Conservation (phyloP, 495 filamentous ascomycete genomes). For the Pyrenula massariospora region DNA sequence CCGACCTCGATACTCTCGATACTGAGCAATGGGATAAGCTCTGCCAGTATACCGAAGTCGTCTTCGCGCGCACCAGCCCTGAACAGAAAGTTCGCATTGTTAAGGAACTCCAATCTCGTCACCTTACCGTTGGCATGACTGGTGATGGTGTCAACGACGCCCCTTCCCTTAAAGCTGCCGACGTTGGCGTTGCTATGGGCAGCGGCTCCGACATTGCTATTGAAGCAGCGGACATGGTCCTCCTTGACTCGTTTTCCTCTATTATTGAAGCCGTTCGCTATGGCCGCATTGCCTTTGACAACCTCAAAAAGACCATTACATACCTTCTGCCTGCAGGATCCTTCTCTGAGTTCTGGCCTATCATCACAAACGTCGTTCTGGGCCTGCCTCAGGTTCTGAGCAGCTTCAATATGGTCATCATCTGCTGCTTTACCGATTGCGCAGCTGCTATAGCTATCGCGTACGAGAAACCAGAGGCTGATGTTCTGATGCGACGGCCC, state of each 20-base stretch:
- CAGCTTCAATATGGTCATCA: slow-evolving; percentile 59
- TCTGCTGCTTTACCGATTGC: slow-evolving; percentile 56
- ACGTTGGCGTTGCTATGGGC: slow-evolving; percentile 41
- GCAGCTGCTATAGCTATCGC: slow-evolving; percentile 50
- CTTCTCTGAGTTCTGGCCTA: slow-evolving; percentile 62
- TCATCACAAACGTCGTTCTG: slow-evolving; percentile 55
- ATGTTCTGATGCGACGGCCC: slow-evolving; percentile 48
- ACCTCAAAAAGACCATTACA: slow-evolving; percentile 42
- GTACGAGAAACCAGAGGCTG: slow-evolving; percentile 60
- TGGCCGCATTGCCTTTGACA: slow-evolving; percentile 45
- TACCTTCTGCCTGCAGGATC: slow-evolving; percentile 51
- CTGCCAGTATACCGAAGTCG: slow-evolving; percentile 50
- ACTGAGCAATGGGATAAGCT: slow-evolving; percentile 45
- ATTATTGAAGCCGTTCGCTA: slow-evolving; percentile 55
- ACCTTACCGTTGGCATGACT: slow-evolving; percentile 38
- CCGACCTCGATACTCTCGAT: slow-evolving; percentile 44
- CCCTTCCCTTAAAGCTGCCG: slow-evolving; percentile 40
- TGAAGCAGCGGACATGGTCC: slow-evolving; percentile 59
- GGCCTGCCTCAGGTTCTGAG: slow-evolving; percentile 56
- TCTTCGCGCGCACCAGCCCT: slow-evolving; percentile 60
- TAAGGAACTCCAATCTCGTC: slow-evolving; percentile 46
- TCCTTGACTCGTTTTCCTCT: slow-evolving; percentile 53
- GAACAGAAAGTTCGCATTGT: slow-evolving; percentile 71
- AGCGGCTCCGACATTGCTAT: slow-evolving; percentile 50
- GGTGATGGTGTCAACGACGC: slow-evolving; percentile 51